Evolutionary conservation across 306 rosid species (phyloP).

Genomic region (Glycine latifolia): DNA sequence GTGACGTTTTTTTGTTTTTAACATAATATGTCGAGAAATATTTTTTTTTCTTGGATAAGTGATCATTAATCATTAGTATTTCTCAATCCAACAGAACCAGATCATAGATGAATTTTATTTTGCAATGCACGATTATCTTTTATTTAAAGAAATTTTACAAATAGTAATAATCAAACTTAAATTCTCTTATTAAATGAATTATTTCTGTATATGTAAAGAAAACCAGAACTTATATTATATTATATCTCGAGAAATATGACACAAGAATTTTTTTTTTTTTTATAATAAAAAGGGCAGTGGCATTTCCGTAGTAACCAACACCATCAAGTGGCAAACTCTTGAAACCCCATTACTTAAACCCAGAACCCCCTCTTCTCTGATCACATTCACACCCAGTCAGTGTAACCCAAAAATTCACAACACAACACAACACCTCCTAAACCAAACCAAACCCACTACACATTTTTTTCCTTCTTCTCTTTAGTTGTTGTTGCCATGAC

Average conservation of each 20-base stretch:
- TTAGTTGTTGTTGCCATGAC: slow-evolving; percentile 53
- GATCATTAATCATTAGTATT: too few species aligned
- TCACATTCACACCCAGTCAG: slow-evolving; percentile 18
- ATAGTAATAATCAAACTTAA: too few species aligned
- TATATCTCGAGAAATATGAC: too few species aligned
- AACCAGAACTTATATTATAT: too few species aligned
- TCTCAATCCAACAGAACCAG: too few species aligned
- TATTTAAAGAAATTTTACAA: too few species aligned
- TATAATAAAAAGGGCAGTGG: slow-evolving; percentile 44
- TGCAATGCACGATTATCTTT: too few species aligned
- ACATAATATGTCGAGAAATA: not conserved
- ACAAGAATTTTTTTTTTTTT: not conserved
- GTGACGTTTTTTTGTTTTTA: not conserved
- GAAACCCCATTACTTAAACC: slow-evolving; percentile 67
- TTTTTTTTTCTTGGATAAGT: too few species aligned
- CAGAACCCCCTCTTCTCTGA: slow-evolving; percentile 14
- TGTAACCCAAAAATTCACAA: slow-evolving; percentile 17
- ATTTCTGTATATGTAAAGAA: too few species aligned
- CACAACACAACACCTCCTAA: not conserved
- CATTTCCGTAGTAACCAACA: slow-evolving; percentile 54
- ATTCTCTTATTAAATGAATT: too few species aligned
- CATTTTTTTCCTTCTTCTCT: not conserved
- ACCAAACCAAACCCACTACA: slow-evolving; percentile 26
- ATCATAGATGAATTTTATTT: too few species aligned
- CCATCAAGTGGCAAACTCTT: slow-evolving; percentile 50